Conservation (phyloP, 176 grass and related monocot genomes). For the Oryza meridionalis region DNA sequence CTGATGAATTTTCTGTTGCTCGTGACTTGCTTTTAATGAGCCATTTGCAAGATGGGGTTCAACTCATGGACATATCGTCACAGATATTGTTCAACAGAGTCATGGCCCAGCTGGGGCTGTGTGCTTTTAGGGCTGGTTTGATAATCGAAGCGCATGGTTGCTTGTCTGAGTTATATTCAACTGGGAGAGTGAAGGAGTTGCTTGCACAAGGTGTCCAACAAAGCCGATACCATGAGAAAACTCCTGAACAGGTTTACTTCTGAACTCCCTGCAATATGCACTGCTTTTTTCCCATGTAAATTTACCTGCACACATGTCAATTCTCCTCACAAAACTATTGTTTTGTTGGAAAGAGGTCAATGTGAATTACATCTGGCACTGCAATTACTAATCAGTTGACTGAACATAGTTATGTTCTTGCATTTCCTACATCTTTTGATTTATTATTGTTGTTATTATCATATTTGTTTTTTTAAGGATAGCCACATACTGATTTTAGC, state of each 20-base stretch:
- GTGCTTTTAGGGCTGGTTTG: slow-evolving; percentile 91
- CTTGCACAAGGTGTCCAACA: slow-evolving; percentile 93
- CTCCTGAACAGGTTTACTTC: slow-evolving; percentile 81
- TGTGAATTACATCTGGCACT: background rate
- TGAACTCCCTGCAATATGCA: background rate
- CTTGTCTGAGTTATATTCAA: slow-evolving; percentile 82
- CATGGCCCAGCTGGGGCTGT: slow-evolving; percentile 88
- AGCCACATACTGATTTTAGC: background rate
- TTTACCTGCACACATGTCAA: background rate
- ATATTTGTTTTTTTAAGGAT: background rate
- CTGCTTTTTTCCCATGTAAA: background rate
- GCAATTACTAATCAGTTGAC: background rate
- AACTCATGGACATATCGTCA: slow-evolving; percentile 94
- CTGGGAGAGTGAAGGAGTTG: slow-evolving; percentile 88
- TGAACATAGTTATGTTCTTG: background rate
- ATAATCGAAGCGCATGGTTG: slow-evolving; percentile 85
- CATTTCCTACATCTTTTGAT: background rate
- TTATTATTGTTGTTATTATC: slow-evolving; percentile 2
- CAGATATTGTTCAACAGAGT: slow-evolving; percentile 94
- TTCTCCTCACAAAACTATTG: background rate
- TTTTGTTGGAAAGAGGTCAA: background rate
- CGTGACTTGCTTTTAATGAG: slow-evolving; percentile 97
- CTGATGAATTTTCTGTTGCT: slow-evolving; percentile 83
- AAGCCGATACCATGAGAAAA: slow-evolving; percentile 96
- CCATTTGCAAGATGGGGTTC: slow-evolving; percentile 92